Evolutionary conservation across 192 early-diverging fungal genomes (phyloP), one percentile per base, ranked within the genome.

Genomic region (Coemansia sp.): DNA sequence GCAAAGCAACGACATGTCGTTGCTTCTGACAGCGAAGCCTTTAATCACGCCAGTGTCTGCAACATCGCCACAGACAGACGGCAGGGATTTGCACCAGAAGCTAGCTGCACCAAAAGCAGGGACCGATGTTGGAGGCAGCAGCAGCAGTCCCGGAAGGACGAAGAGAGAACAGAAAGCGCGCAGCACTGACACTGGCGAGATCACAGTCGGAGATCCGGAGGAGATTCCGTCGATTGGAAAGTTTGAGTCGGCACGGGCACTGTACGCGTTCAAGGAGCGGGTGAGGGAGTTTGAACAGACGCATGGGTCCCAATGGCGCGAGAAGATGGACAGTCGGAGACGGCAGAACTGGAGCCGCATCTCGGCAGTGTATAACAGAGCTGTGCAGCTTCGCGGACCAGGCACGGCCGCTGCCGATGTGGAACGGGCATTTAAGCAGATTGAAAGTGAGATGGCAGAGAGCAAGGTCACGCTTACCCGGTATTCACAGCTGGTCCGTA

Each of bases 311-410:
- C 61, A 71, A 26, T 77, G 74, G 74, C 68, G 74, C 45, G 74
- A 71, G 28, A 70, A 67, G 64, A 77, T 77, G 74, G 74, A 77
- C 57, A 77, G 68, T 65, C 62, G 59, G 51, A 64, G 61, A 3
- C 64, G 74, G 9, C 74, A 77, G 58, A 77, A 77, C 61, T 77
- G 74, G 74, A 77, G 74, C 61, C 74, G 74, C 31, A 77, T 77
- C 20, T 62, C 74, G 2, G 74, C 74, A 25, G 68, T 77, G 7
- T 71, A 77, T 51, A 77, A 62, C 48, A 53, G 67, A 25, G 64
- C 71, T 23, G 12, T 67, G 61, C 74, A 71, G 74, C 68, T 77
- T n/a, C 59, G 74, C 5, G 68, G 74, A 3, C 57, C 64, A 23
- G 40, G 46, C 51, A 30, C 55, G 0, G 21, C n/a, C 3, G 48